phyloP scores from a whole-genome alignment of 139 green algal genomes.

The Micromonas pusilla region DNA sequence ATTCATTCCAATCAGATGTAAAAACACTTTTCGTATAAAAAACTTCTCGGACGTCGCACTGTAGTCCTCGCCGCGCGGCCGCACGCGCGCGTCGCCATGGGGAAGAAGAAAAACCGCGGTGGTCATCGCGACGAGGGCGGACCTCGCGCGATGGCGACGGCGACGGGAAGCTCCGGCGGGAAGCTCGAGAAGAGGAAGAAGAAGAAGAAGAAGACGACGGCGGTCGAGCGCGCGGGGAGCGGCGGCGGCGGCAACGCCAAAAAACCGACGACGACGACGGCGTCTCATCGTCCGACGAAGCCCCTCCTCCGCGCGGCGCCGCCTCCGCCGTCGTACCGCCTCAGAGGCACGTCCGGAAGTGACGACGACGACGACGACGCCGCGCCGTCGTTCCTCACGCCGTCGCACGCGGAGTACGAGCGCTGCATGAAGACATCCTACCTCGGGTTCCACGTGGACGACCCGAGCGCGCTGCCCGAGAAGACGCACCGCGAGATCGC shows the following conservation, averaged over 20 bases:
- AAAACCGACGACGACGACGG: not conserved
- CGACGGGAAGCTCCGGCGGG: too few species aligned
- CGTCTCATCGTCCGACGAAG: not conserved
- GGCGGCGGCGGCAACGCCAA: not conserved
- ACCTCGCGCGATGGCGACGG: too few species aligned
- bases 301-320: not conserved
- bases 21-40: too few species aligned
- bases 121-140: too few species aligned
- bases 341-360: too few species aligned
- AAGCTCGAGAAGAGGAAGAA: too few species aligned
- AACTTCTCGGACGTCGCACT: too few species aligned
- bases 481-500: not conserved
- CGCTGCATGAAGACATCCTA: not conserved
- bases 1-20: too few species aligned
- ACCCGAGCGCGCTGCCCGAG: not conserved
- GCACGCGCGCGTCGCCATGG: too few species aligned
- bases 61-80: too few species aligned
- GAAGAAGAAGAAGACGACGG: not conserved
- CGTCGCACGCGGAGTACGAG: not conserved
- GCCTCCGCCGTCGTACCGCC: not conserved
- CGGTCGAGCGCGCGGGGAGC: not conserved
- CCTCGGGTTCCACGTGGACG: conserved; percentile 14
- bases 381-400: not conserved
- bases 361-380: too few species aligned
- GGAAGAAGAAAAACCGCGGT: too few species aligned